A percentile compares a stretch with the other conserved stretches of the same genome.
Evolutionary conservation across 805 yeast species (phyloP).

Genomic region (Zygosaccharomyces bailii): DNA sequence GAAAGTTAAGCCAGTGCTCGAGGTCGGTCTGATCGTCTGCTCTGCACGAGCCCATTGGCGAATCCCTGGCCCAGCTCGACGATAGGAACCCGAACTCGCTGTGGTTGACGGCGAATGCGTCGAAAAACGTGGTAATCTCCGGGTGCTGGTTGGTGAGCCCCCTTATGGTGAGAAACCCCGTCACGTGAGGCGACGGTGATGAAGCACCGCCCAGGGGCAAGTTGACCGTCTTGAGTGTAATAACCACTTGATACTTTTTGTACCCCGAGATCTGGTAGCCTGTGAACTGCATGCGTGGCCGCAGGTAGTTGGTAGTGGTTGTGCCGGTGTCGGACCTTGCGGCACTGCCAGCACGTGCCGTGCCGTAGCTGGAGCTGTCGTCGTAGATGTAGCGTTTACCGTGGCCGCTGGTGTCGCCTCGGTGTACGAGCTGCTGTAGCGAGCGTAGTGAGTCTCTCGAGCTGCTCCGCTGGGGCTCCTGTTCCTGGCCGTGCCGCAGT

Average conservation of each 20-base stretch:
- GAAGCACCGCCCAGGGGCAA: slow-evolving; percentile 30
- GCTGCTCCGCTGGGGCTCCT: slow-evolving; percentile 7
- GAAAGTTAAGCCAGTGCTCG: slow-evolving; percentile 64
- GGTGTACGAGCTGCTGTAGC: slow-evolving; percentile 13
- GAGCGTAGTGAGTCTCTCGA: slow-evolving; percentile 29
- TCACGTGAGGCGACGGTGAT: slow-evolving; percentile 39
- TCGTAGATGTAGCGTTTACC: slow-evolving; percentile 8
- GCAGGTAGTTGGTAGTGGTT: slow-evolving; percentile 21
- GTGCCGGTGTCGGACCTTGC: slow-evolving; percentile 4
- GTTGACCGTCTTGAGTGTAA: slow-evolving; percentile 56
- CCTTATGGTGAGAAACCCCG: slow-evolving; percentile 65
- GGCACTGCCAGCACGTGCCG: neutral
- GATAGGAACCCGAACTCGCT: slow-evolving; percentile 30
- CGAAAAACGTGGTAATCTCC: slow-evolving; percentile 71
- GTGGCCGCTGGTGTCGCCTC: neutral
- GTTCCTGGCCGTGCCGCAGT: slow-evolving; percentile 1
- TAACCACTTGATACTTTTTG: slow-evolving; percentile 48
- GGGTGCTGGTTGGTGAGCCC: slow-evolving; percentile 67
- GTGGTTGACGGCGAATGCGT: slow-evolving; percentile 38
- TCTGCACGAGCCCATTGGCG: slow-evolving; percentile 48
- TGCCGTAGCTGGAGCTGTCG: slow-evolving; percentile 6
- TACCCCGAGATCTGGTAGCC: slow-evolving; percentile 38
- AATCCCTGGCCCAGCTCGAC: slow-evolving; percentile 25
- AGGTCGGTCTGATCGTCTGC: slow-evolving; percentile 57
- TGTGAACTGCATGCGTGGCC: slow-evolving; percentile 31